Conservation (phyloP, 768 basidiomycete species). For the Tulasnella sp. region DNA sequence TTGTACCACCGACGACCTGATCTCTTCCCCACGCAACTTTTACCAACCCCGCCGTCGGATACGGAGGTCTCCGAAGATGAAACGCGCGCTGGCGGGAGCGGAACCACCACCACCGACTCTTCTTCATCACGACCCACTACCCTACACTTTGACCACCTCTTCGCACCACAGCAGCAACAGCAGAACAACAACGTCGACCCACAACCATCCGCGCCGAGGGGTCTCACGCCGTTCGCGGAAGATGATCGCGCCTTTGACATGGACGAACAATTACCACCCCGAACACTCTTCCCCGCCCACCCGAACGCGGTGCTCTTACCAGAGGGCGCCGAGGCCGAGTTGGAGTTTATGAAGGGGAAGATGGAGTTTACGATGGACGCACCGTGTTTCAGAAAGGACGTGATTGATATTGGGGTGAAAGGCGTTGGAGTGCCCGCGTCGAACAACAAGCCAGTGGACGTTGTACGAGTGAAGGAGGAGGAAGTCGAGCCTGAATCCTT, state of each 20-base stretch:
- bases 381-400: background rate
- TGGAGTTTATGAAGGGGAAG: background rate
- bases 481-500: background rate
- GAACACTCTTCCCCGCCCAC: background rate
- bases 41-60: background rate
- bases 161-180: background rate
- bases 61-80: background rate
- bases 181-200: too few relatives aligned
- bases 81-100: background rate
- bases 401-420: background rate
- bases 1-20: background rate
- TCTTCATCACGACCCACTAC: background rate
- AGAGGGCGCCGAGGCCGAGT: background rate
- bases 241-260: background rate
- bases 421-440: background rate
- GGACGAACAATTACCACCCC: background rate
- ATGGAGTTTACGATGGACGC: conserved; percentile 1
- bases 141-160: background rate
- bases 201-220: background rate
- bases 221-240: background rate
- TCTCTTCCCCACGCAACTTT: background rate
- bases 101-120: background rate
- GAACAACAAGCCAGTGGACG: background rate
- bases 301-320: background rate
- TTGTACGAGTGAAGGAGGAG: background rate